These are phyloP conservation scores for Epichloe sp. DNA, from an alignment of 2,329 filamentous ascomycete species.

Conservation along the genomic window DNA sequence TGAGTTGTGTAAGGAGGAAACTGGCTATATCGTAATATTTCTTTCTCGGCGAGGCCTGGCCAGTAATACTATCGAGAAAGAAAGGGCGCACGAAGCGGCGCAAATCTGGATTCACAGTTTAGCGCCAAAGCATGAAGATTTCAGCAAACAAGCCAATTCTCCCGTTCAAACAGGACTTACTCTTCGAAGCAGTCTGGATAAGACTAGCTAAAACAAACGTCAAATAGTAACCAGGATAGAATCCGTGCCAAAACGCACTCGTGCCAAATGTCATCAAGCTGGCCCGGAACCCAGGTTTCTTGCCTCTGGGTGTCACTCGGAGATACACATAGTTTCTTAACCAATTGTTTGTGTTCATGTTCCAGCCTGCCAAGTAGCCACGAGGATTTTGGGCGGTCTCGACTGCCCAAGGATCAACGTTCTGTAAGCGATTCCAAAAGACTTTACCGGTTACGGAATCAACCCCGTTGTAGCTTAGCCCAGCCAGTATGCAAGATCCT, in stretches of 20 bases:
- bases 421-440: slow-evolving; percentile 77
- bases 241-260: slow-evolving; percentile 95
- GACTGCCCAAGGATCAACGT: slow-evolving; percentile 75
- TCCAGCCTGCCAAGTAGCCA: slow-evolving; percentile 85
- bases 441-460: slow-evolving; percentile 75
- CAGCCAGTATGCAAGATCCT: slow-evolving; percentile 84
- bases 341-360: slow-evolving; percentile 98
- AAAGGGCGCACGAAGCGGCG: slow-evolving; percentile 84
- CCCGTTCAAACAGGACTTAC: slow-evolving; percentile 38
- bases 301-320: slow-evolving; percentile 84
- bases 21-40: slow-evolving; percentile 74
- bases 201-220: slow-evolving; percentile 82
- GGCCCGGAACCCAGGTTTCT: slow-evolving; percentile 91
- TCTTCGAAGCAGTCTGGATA: slow-evolving; percentile 86
- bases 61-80: slow-evolving; percentile 70
- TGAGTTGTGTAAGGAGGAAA: slow-evolving; percentile 64
- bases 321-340: slow-evolving; percentile 91
- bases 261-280: slow-evolving; percentile 89
- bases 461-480: slow-evolving; percentile 87
- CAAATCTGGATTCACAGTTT: slow-evolving; percentile 46
- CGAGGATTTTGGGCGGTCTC: slow-evolving; percentile 90
- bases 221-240: slow-evolving; percentile 93
- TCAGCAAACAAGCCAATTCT: not conserved
- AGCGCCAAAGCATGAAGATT: not conserved
- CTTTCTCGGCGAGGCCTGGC: slow-evolving; percentile 56